Conservation (phyloP, 441 rosid genomes). For the Erysimum pusillum region DNA sequence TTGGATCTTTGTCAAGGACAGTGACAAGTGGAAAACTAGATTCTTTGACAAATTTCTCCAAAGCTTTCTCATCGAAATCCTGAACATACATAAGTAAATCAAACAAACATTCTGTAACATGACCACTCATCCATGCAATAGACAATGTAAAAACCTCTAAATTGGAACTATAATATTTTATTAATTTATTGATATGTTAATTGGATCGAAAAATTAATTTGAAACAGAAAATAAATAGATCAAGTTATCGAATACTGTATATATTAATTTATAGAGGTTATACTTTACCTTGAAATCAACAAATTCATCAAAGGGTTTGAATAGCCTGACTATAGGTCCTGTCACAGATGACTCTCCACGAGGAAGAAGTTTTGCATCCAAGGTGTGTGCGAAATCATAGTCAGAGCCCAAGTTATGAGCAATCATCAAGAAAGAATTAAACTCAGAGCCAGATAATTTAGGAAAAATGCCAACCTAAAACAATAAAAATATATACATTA, state of each 20-base stretch:
- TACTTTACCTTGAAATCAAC: slow-evolving; percentile 80
- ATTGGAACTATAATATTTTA: too few species aligned
- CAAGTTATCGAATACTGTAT: too few species aligned
- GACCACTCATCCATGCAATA: neutral
- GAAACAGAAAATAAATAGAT: too few species aligned
- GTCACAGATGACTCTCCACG: slow-evolving; percentile 83
- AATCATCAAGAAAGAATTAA: slow-evolving; percentile 63
- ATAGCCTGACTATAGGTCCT: slow-evolving; percentile 88
- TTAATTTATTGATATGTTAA: too few species aligned
- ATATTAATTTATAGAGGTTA: too few species aligned
- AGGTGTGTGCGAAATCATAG: slow-evolving; percentile 87
- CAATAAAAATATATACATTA: slow-evolving; percentile 11
- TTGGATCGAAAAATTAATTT: too few species aligned
- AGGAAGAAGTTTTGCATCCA: slow-evolving; percentile 88
- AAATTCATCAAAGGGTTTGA: slow-evolving; percentile 97
- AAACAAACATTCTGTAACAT: neutral
- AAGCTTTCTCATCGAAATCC: slow-evolving; percentile 71
- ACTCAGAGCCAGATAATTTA: slow-evolving; percentile 82
- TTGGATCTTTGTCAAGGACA: slow-evolving; percentile 67
- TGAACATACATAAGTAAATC: slow-evolving; percentile 45
- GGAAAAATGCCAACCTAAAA: slow-evolving; percentile 91
- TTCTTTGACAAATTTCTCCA: slow-evolving; percentile 77
- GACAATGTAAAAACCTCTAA: slow-evolving; percentile 59
- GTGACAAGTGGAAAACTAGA: slow-evolving; percentile 77
- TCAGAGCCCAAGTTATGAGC: slow-evolving; percentile 87